These are phyloP conservation scores for Cutaneotrichosporon sp. DNA, from an alignment of 1,284 basidiomycete species.

Conservation along the genomic window DNA sequence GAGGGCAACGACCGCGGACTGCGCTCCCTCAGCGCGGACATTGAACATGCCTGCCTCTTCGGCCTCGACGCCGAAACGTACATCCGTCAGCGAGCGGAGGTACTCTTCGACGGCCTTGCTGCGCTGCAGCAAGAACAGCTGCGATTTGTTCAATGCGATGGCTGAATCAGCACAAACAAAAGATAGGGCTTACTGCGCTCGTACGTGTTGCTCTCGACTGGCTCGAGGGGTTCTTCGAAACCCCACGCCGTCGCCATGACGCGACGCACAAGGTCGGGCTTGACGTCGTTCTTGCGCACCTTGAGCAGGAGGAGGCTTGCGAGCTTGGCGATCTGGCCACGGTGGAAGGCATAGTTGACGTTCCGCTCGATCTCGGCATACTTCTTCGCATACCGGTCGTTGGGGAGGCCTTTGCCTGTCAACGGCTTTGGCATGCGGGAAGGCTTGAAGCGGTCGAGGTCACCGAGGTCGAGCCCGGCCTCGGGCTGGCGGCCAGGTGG, in stretches of 20 bases:
- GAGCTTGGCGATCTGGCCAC: constrained; percentile 22
- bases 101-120: constrained; percentile 6
- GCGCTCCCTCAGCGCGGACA: not conserved
- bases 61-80: constrained; percentile 8
- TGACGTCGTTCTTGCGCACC: not conserved
- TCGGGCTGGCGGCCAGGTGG: not conserved
- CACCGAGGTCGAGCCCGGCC: not conserved
- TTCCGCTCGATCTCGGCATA: not conserved
- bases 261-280: constrained; percentile 11
- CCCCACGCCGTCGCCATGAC: constrained; percentile 25
- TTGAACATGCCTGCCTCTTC: not conserved
- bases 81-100: constrained; percentile 6
- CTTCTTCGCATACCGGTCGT: constrained; percentile 3
- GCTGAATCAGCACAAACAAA: constrained; percentile 13
- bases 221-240: constrained; percentile 14
- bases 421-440: not conserved
- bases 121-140: constrained; percentile 29
- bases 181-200: not conserved
- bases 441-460: constrained; percentile 7
- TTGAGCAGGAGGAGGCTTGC: constrained; percentile 9
- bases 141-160: constrained; percentile 15
- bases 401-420: not conserved
- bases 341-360: constrained; percentile 28
- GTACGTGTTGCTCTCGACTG: not conserved
- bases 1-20: not conserved